phyloP scores from a whole-genome alignment of 2,329 filamentous ascomycete genomes.

The Fusarium sp. region DNA sequence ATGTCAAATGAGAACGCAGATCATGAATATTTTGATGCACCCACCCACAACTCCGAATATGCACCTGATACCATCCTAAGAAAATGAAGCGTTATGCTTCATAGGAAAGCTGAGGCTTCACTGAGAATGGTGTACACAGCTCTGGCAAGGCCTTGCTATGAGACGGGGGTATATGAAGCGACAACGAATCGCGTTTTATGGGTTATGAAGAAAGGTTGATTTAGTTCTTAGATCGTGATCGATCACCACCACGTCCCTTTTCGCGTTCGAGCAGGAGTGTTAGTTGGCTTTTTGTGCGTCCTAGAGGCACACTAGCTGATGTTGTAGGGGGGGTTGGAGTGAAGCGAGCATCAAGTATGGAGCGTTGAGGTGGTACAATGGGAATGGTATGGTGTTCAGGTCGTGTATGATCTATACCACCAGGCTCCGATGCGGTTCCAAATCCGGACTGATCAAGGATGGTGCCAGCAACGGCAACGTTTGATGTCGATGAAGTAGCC shows the following conservation, averaged over 20 bases:
- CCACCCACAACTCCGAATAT: slow-evolving; percentile 26
- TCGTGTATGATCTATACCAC: slow-evolving; percentile 34
- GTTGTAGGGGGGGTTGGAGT: slow-evolving; percentile 65
- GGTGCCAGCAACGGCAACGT: slow-evolving; percentile 58
- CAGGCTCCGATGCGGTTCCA: slow-evolving; percentile 50
- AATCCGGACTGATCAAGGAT: slow-evolving; percentile 59
- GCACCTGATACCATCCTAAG: slow-evolving; percentile 6
- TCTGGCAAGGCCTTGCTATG: slow-evolving; percentile 6
- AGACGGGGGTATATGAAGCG: slow-evolving; percentile 21
- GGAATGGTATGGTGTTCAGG: slow-evolving; percentile 46
- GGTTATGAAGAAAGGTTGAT: slow-evolving; percentile 16
- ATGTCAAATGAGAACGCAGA: slow-evolving; percentile 5
- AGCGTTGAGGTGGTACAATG: slow-evolving; percentile 42
- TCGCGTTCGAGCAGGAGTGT: slow-evolving; percentile 69
- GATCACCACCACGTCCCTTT: slow-evolving; percentile 55
- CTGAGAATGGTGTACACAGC: slow-evolving; percentile 15
- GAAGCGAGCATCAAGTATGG: slow-evolving; percentile 56
- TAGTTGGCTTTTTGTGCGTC: slow-evolving; percentile 72
- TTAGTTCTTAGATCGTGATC: slow-evolving; percentile 49
- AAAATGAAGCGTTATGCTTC: slow-evolving; percentile 4
- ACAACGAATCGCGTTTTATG: slow-evolving; percentile 6
- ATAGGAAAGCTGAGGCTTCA: slow-evolving; percentile 11
- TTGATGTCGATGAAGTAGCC: slow-evolving; percentile 58
- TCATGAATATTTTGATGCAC: slow-evolving; percentile 11
- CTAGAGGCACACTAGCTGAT: slow-evolving; percentile 62